Base-by-base conservation (phyloP, 1,139 yeast species). In the Candida sp. region DNA sequence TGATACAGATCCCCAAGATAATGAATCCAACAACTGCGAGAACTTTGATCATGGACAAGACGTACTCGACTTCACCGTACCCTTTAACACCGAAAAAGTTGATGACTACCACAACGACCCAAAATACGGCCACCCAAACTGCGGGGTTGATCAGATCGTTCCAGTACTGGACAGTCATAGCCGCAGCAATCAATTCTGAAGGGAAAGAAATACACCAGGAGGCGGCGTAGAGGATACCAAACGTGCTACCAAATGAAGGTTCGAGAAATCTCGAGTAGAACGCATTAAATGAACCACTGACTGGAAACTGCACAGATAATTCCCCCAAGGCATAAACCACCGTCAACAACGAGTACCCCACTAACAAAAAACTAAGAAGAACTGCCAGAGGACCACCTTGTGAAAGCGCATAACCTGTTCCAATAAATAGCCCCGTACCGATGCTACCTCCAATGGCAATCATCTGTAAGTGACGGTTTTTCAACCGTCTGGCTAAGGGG, bases 321-420 rank as follows among this genome's bases (percentile, higher is more conserved):
- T 85, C 90, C 30, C 88, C 89, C 44, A 85, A 73, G 11, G 85
- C 80, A 57, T 80, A 81, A 57, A 84, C 80, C 45, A 84, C 84
- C 58, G 80, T 72, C 59, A 77, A 81, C 53, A 85, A 68, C 53
- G 76, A 63, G 48, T 68, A 65, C 31, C 80, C 80, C 32, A 76
- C 77, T 51, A 77, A 65, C 60, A 69, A 70, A 60, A 60, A 72
- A 56, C 82, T 85, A 51, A 86, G 80, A 32, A 86, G 72, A 42
- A 85, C 65, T 45, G 85, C 77, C 3, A 85, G 91, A 11, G 94
- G 93, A 42, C 94, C 94, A 65, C 90, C 89, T 22, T 72, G 75
- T 49, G 79, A 73, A 55, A 91, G 72, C 2, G 88, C 88, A 49
- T 80, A 77, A 30, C 96, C 96, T 54, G 87, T 81, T 51, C 91